Evolutionary conservation across 495 filamentous ascomycete genomes (phyloP), one percentile per base, ranked within the genome.

Genomic region (Aspergillus coremiiformis): DNA sequence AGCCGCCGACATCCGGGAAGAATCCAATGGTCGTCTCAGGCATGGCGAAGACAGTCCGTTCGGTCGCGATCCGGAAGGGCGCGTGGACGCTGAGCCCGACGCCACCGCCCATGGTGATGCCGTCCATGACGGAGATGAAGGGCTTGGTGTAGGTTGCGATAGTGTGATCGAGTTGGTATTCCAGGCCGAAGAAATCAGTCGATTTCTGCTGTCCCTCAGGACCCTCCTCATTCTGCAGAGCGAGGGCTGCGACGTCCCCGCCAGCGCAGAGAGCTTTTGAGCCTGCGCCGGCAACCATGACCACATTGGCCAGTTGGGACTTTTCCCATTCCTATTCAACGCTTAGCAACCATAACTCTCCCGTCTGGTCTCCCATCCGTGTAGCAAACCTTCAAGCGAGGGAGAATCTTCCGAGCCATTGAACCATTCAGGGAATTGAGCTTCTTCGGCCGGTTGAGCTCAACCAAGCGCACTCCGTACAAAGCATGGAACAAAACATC

Each of bases 1-100:
- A 91, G 47, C 82, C 93, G 37, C 93, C 93, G 27, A 98, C 94
- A 60, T 98, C 93, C 24, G 94, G 93, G 74, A 97, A 98, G 74
- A 96, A 96, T 9, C 93, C 93, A 59, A 98, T 98, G 8, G 77
- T 91, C 2, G 93, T 98, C 75, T 98, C 93, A 30, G 93, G 93
- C 93, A 98, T 98, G 55, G 94, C 90, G 62, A 98, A 95, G 17
- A 91, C 67, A 6, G 94, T 98, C 49, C 84, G 84, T 69, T 98
- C 93, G 11, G 93, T 98, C 22, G 94, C 94, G 61, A 98, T 93
- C 20, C 93, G 79, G 77, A 98, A 90, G 1, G 93, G 94, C 5
- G 94, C 91, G 69, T 98, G 94, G 39, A 96, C 78, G 68, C 85
- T 90, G 44, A 98, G 80, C 3, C 93, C 93, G 24, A 97, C 94